Conservation (phyloP, 345 rosid genomes). For the Kernera saxatilis region DNA sequence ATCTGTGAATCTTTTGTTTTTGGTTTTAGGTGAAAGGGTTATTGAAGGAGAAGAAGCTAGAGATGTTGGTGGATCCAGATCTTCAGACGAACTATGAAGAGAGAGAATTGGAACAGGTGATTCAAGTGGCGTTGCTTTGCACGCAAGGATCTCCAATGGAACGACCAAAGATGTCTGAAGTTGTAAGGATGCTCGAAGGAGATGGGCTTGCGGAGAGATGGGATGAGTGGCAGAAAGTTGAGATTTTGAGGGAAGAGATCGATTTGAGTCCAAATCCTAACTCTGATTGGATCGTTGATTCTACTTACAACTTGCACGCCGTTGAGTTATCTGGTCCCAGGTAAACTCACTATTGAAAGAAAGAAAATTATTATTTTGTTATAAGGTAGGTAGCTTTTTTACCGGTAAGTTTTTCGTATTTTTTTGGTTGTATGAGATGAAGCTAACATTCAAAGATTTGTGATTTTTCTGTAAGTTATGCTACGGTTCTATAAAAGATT, state of each 20-base stretch:
- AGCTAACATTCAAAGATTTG: neutral
- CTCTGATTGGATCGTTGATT: conserved; percentile 88
- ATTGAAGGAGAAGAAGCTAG: conserved; percentile 85
- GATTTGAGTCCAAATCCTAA: conserved; percentile 65
- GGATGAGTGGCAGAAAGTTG: conserved; percentile 99
- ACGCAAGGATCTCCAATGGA: conserved; percentile 93
- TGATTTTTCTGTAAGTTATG: conserved; percentile 7
- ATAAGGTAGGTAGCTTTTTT: neutral
- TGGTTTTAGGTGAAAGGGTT: conserved; percentile 81
- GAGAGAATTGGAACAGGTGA: conserved; percentile 80
- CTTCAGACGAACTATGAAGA: conserved; percentile 67
- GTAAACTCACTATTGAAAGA: conserved; percentile 23
- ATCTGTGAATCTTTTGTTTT: neutral
- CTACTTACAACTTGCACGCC: conserved; percentile 85
- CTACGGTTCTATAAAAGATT: neutral
- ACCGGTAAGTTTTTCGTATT: neutral
- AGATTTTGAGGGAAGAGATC: conserved; percentile 76
- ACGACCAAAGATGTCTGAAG: conserved; percentile 95
- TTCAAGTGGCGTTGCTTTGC: conserved; percentile 91
- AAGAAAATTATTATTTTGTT: neutral
- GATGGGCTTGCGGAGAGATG: conserved; percentile 87
- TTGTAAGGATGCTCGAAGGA: conserved; percentile 94
- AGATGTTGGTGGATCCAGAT: conserved; percentile 94
- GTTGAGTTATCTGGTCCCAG: conserved; percentile 96
- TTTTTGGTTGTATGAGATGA: neutral